phyloP scores from a whole-genome alignment of 371 early-diverging fungal species.

The Cokeromyces recurvatus region DNA sequence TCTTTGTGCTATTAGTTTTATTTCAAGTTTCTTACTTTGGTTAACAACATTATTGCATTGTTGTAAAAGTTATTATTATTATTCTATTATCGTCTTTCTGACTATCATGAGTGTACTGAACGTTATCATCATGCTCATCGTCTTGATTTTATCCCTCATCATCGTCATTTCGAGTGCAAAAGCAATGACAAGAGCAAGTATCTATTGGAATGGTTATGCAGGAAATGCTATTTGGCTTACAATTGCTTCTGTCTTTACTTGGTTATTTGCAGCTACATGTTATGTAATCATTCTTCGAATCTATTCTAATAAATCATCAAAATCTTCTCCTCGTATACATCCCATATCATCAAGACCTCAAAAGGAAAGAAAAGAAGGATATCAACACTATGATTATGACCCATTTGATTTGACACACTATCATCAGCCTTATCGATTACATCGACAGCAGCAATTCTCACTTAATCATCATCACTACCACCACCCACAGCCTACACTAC shows the following conservation, averaged over 20 bases:
- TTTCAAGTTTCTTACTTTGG: constrained; percentile 28
- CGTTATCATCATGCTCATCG: constrained; percentile 21
- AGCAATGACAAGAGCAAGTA: constrained; percentile 5
- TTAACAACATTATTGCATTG: constrained; percentile 15
- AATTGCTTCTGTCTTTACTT: constrained; percentile 18
- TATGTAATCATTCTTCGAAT: too few relatives aligned
- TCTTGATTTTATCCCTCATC: constrained; percentile 20
- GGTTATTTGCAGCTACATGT: constrained; percentile 13
- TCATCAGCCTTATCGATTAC: too few relatives aligned
- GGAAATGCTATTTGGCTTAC: constrained; percentile 28
- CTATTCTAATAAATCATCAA: too few relatives aligned
- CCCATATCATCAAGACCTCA: too few relatives aligned
- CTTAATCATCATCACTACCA: too few relatives aligned
- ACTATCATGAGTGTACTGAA: constrained; percentile 11
- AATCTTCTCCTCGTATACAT: too few relatives aligned
- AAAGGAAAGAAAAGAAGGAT: too few relatives aligned
- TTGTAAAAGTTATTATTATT: too few relatives aligned
- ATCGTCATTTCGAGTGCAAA: constrained; percentile 14
- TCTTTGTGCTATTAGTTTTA: constrained; percentile 22
- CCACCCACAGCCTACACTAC: too few relatives aligned
- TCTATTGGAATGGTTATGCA: constrained; percentile 20
- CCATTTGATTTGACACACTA: too few relatives aligned
- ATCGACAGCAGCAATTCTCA: too few relatives aligned
- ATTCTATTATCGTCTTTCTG: constrained; percentile 14
- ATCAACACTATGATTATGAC: too few relatives aligned